phyloP scores from a whole-genome alignment of 2,329 filamentous ascomycete species.

The Stylonectria norvegica region DNA sequence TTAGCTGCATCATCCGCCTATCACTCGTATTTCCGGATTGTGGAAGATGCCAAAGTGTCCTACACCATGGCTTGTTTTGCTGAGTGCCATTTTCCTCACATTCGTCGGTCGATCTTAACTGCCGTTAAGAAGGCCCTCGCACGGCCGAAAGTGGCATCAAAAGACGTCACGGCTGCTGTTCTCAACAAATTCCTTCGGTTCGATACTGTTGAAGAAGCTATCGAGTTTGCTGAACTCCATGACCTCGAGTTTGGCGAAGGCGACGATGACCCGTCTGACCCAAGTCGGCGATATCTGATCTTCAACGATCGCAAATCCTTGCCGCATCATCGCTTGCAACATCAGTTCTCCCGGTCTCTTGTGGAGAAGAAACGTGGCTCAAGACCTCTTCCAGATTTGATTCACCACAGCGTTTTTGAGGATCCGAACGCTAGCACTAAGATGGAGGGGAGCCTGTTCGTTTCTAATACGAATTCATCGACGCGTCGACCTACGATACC shows the following conservation, averaged over 20 bases:
- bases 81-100: conserved; percentile 61
- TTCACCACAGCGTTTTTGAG: conserved; percentile 54
- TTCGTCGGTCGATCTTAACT: conserved; percentile 57
- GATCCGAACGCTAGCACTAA: conserved; percentile 23
- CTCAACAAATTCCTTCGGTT: conserved; percentile 61
- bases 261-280: conserved; percentile 33
- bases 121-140: conserved; percentile 54
- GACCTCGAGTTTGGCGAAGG: conserved; percentile 48
- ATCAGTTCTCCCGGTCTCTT: conserved; percentile 53
- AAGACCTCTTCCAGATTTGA: conserved; percentile 50
- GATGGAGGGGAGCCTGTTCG: conserved; percentile 30
- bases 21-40: conserved; percentile 57
- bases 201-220: conserved; percentile 63
- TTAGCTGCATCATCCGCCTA: conserved; percentile 49
- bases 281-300: conserved; percentile 40
- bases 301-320: conserved; percentile 43
- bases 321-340: conserved; percentile 49
- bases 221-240: conserved; percentile 60
- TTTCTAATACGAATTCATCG: conserved; percentile 16
- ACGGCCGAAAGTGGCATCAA: conserved; percentile 54
- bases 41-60: conserved; percentile 54
- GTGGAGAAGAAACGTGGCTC: conserved; percentile 59
- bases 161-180: conserved; percentile 55
- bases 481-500: conserved; percentile 6
- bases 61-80: conserved; percentile 70